Evolutionary conservation across 768 basidiomycete species (phyloP), one percentile per base, ranked within the genome.

Genomic region (Tylopilus felleus): DNA sequence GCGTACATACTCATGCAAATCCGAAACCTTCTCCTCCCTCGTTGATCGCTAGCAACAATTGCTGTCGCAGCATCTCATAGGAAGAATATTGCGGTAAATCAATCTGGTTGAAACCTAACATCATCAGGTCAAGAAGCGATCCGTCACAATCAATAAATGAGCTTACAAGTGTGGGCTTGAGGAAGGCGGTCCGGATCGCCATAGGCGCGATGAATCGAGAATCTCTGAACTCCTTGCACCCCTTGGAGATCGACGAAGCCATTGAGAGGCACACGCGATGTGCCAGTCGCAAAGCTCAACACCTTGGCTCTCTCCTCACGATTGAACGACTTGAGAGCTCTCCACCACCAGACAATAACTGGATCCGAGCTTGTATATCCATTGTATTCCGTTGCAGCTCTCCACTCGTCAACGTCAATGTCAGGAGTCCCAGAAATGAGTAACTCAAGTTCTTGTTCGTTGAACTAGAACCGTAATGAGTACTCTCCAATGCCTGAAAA

Each of bases 301-400:
- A 99, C 92, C 71, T 97, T 94, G 29, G 97, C 94, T 52, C 93
- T 80, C 72, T 99, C 97, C 63, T 98, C 95, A 31, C 96, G 89
- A 60, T 90, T 93, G 75, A 98, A 98, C 9, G 93, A 96, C 72
- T 98, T 93, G 40, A 99, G 81, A 2, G 96, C 96, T 60, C 97
- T 83, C 97, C 97, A 99, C 89, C 93, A 98, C 95, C 95, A 99
- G 27, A 91, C 86, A 55, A 98, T 94, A 64, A 96, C 94, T 7
- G 96, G 92, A 69, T 99, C 95, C 3, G 88, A 90, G 63, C 88
- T 81, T 7, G 80, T 82, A 69, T 92, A 93, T 44, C 91, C 90
- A 58, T 87, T 91, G 73, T 94, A 93, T 65, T 94, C 93, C 3
- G 91, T 94, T 13, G 91, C 90, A 16, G 88, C 85, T 49, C 91